Base-by-base conservation (phyloP, 768 basidiomycete genomes). In the Paxillus involutus region DNA sequence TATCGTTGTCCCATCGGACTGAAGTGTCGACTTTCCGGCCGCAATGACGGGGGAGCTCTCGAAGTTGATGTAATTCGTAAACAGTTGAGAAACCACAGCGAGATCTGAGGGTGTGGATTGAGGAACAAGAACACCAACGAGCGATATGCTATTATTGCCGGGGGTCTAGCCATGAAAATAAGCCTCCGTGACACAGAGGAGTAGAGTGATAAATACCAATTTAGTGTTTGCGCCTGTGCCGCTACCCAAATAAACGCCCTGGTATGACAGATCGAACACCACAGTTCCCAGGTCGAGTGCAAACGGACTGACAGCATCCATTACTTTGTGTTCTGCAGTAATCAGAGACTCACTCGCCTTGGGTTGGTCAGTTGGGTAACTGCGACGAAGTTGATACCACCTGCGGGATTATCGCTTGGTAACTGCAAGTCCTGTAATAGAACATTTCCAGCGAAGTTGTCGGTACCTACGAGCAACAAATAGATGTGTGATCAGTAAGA, bases 31-130 rank as follows among this genome's bases (percentile, higher is more conserved):
- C 47, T 71, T 65, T 14, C 88, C 88, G 12, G 71, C 74, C 2
- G 86, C 88, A 52, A 83, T 63, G 36, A 89, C 84, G 4, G 72
- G 76, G 4, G 85, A 82, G 16, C 60, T 66, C 21, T 81, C 79
- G 21, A 84, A 78, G 60, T 91, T 89, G 58, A 91, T 72, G 63
- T 88, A 89, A 44, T 81, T 80, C 14, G 85, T 87, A 68, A 90
- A 90, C 40, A 90, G 72, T 49, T 80, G 65, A 7, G 85, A 85
- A 44, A 88, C 71, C n/a, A 63, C 60, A 4, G 68, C 72, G 39
- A 89, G 76, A 43, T 78, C 70, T 6, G 69, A 63, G 10, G 77
- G 54, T 21, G 70, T 71, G 12, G 75, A 77, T 52, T 89, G 85
- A 5, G 75, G 79, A 40, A 83, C 60, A 39, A 90, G 74, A 21